Evolutionary conservation across 2,329 filamentous ascomycete genomes (phyloP).

Genomic region (Cordyceps militaris): DNA sequence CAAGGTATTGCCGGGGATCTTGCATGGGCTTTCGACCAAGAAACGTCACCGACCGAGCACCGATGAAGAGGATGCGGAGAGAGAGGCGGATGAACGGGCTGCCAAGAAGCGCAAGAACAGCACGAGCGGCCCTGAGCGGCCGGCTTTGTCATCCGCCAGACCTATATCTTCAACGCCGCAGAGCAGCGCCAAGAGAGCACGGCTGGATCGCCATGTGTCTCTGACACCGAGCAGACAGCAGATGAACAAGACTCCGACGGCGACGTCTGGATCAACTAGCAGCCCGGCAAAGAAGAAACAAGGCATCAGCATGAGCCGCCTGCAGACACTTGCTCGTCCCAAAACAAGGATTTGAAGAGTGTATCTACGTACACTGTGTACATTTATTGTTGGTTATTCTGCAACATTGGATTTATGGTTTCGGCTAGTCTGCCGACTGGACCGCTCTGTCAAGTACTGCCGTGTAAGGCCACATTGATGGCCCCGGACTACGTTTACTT

Average conservation of each 20-base stretch:
- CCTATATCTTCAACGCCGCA: slow-evolving; percentile 31
- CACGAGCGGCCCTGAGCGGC: slow-evolving; percentile 38
- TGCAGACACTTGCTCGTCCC: slow-evolving; percentile 55
- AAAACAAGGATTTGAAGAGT: slow-evolving; percentile 43
- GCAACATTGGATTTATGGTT: background rate
- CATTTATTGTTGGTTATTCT: slow-evolving; percentile 6
- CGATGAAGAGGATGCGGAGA: slow-evolving; percentile 49
- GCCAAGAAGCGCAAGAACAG: slow-evolving; percentile 53
- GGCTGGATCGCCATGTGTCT: slow-evolving; percentile 21
- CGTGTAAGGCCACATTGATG: background rate
- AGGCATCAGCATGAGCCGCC: slow-evolving; percentile 49
- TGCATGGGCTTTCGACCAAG: slow-evolving; percentile 59
- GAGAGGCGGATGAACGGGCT: slow-evolving; percentile 40
- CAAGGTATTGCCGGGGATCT: slow-evolving; percentile 38
- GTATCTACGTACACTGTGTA: background rate
- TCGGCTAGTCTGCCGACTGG: background rate
- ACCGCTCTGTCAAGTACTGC: background rate
- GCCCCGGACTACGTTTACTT: background rate
- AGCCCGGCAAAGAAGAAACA: slow-evolving; percentile 47
- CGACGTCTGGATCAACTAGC: slow-evolving; percentile 20
- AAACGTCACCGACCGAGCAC: slow-evolving; percentile 54
- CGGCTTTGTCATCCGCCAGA: slow-evolving; percentile 45
- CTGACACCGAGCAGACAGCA: slow-evolving; percentile 17
- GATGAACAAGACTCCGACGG: slow-evolving; percentile 14
- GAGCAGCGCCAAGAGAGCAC: slow-evolving; percentile 29